Conservation (phyloP, 768 basidiomycete species). For the Auriscalpium orientale region DNA sequence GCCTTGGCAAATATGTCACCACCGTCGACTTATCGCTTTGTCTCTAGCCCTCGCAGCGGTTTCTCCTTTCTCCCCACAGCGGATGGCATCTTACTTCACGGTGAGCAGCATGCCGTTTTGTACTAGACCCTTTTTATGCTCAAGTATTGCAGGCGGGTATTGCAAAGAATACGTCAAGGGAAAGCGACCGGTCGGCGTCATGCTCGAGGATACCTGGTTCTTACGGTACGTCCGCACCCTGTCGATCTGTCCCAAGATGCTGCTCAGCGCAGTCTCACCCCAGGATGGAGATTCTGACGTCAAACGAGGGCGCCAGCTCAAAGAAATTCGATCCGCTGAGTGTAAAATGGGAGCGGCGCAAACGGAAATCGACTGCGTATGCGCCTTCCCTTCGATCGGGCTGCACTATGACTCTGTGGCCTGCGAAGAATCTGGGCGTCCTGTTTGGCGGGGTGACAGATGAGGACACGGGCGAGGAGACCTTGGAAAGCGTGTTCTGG, state of each 20-base stretch:
- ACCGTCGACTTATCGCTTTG: neutral
- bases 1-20: neutral
- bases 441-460: conserved; percentile 88
- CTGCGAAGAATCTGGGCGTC: conserved; percentile 56
- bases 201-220: conserved; percentile 87
- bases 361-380: conserved; percentile 60
- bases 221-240: conserved; percentile 44
- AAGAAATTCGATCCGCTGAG: conserved; percentile 36
- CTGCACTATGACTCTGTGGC: conserved; percentile 84
- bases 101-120: conserved; percentile 27
- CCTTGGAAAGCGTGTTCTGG: conserved; percentile 77
- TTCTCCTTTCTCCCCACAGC: conserved; percentile 76
- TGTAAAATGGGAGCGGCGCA: conserved; percentile 83
- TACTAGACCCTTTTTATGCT: neutral
- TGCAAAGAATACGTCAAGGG: conserved; percentile 87
- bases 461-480: conserved; percentile 79
- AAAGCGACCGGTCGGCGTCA: conserved; percentile 77
- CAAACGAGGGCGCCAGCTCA: conserved; percentile 18
- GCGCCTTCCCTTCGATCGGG: conserved; percentile 70
- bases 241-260: neutral
- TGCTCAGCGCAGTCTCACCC: neutral
- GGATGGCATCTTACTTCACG: conserved; percentile 78
- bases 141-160: conserved; percentile 60
- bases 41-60: conserved; percentile 59
- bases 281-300: conserved; percentile 25